phyloP scores from a whole-genome alignment of 371 early-diverging fungal genomes.

The Mucor piriformis region DNA sequence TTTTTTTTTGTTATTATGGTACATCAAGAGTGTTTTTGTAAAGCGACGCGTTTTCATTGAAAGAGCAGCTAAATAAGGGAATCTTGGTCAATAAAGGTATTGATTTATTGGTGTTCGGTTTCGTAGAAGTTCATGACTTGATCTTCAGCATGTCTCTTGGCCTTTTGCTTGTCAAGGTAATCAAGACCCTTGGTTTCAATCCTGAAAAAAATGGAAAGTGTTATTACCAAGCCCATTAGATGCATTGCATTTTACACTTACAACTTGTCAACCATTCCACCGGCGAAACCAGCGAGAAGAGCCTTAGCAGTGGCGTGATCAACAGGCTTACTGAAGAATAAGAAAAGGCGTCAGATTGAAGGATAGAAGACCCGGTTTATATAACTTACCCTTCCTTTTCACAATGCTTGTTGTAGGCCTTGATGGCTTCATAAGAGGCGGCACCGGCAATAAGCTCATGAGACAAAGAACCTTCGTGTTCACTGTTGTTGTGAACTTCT shows the following conservation, averaged over 20 bases:
- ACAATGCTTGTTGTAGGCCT: constrained; percentile 54
- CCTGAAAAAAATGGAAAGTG: constrained; percentile 4
- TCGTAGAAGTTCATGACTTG: constrained; percentile 37
- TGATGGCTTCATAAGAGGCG: constrained; percentile 48
- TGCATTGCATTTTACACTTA: constrained; percentile 10
- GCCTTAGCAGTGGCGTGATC: constrained; percentile 54
- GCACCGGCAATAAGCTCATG: constrained; percentile 63
- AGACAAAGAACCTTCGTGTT: constrained; percentile 48
- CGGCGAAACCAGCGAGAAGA: constrained; percentile 56
- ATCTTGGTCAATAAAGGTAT: too few species aligned
- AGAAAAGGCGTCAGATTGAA: background rate
- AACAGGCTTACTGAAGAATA: constrained; percentile 33
- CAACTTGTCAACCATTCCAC: constrained; percentile 55
- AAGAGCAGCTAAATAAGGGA: too few species aligned
- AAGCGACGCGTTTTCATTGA: too few species aligned
- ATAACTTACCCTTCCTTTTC: constrained; percentile 37
- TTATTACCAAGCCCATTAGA: background rate
- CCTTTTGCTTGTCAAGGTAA: constrained; percentile 46
- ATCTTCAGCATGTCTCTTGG: constrained; percentile 47
- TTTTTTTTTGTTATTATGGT: too few species aligned
- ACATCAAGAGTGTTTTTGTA: background rate
- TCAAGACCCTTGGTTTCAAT: constrained; percentile 59
- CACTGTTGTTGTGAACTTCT: constrained; percentile 23
- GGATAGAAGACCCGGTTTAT: background rate
- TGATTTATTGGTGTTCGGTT: constrained; percentile 4